Conservation (phyloP, 305 asterid species). For the Petunia hybrid region DNA sequence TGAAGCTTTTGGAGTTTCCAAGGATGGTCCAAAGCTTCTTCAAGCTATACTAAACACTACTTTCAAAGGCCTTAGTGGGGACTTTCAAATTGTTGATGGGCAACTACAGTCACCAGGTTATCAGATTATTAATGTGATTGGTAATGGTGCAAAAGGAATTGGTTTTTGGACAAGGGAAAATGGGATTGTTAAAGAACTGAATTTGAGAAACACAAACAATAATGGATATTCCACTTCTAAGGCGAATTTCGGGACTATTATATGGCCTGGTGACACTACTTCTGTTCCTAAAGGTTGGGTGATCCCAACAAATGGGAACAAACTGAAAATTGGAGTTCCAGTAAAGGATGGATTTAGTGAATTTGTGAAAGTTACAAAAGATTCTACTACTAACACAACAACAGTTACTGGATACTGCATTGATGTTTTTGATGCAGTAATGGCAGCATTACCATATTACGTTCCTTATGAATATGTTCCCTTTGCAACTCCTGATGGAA, state of each 20-base stretch:
- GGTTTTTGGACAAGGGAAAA: conserved; percentile 59
- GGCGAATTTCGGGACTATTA: conserved; percentile 44
- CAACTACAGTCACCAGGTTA: conserved; percentile 57
- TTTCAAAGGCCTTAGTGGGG: conserved; percentile 59
- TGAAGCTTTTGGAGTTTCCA: conserved; percentile 54
- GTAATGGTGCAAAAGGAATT: conserved; percentile 46
- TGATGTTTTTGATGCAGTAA: conserved; percentile 61
- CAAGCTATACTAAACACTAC: conserved; percentile 45
- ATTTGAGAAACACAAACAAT: background rate
- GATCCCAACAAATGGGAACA: conserved; percentile 60
- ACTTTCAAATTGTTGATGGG: conserved; percentile 50
- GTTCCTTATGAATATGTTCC: conserved; percentile 63
- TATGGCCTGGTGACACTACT: conserved; percentile 61
- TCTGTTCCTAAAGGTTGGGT: conserved; percentile 64
- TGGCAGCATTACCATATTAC: conserved; percentile 51
- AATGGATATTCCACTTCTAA: conserved; percentile 33
- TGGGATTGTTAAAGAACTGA: conserved; percentile 41
- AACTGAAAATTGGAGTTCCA: conserved; percentile 61
- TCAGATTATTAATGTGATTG: conserved; percentile 57
- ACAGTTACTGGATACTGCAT: conserved; percentile 58
- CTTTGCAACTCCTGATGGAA: conserved; percentile 43
- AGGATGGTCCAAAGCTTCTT: conserved; percentile 53
- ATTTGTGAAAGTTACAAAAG: conserved; percentile 52
- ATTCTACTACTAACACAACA: conserved; percentile 44
- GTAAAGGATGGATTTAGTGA: conserved; percentile 51